phyloP scores from a whole-genome alignment of 176 grass and related monocot genomes.

The sorghum (Sorghum bicolor) region Sorghum_bicolor_NCBIv3 NC_012870.2:77721001-77721500 shows the following conservation, averaged over 20 bases:
- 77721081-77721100: conserved; percentile 96
- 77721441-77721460: background rate
- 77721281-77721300: conserved; percentile 87
- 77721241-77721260: conserved; percentile 94
- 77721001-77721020: background rate
- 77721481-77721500: background rate
- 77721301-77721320: conserved; percentile 90
- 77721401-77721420: conserved; percentile 83
- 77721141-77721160: conserved; percentile 72
- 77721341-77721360: conserved; percentile 99
- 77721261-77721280: conserved; percentile 92
- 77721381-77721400: conserved; percentile 98
- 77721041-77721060: conserved; percentile 91
- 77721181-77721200: background rate
- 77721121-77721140: conserved; percentile 97
- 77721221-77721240: conserved; percentile 84
- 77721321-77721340: conserved; percentile 95
- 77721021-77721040: conserved; percentile 44
- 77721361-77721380: conserved; percentile 90
- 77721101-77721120: conserved; percentile 89
- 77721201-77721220: conserved; percentile 19
- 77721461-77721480: background rate
- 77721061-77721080: conserved; percentile 96
- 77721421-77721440: background rate
- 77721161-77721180: conserved; percentile 4